These are phyloP conservation scores for Cutaneotrichosporon cavernicola DNA, from an alignment of 1,284 basidiomycete genomes.

Conservation along the genomic window DNA sequence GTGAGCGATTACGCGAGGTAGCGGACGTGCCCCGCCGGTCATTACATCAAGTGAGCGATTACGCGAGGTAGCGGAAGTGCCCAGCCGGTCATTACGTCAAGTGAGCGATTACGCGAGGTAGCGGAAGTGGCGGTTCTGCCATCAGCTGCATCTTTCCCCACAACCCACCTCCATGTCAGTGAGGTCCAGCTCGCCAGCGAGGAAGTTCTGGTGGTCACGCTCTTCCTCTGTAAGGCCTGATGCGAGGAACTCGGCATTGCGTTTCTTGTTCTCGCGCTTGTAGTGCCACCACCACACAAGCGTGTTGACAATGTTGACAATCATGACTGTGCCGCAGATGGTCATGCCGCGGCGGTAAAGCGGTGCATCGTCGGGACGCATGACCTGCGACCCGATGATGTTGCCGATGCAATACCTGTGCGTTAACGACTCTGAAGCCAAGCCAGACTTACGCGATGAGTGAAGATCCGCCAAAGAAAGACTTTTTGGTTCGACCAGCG, in stretches of 20 bases:
- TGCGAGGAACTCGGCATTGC: conserved; percentile 23
- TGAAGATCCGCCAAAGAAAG: conserved; percentile 24
- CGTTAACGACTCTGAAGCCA: conserved; percentile 9
- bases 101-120: conserved; percentile 4
- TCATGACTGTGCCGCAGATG: conserved; percentile 26
- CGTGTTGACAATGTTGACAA: conserved; percentile 20
- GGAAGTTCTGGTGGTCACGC: conserved; percentile 28
- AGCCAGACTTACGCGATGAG: conserved; percentile 14
- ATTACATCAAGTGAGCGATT: neutral
- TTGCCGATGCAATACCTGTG: conserved; percentile 35
- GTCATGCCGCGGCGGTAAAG: conserved; percentile 26
- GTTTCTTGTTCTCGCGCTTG: conserved; percentile 27
- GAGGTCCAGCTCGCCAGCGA: conserved; percentile 36
- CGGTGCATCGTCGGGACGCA: conserved; percentile 30
- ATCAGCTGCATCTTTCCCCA: neutral
- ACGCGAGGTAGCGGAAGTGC: conserved; percentile 18
- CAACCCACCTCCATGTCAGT: conserved; percentile 24
- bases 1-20: conserved; percentile 4
- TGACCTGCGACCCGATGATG: conserved; percentile 32
- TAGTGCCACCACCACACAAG: conserved; percentile 32
- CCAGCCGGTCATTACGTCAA: too few species aligned
- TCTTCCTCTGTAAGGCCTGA: conserved; percentile 32
- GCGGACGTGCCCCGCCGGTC: conserved; percentile 9
- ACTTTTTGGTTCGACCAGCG: conserved; percentile 28
- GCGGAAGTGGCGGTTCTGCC: conserved; percentile 19